Base-by-base conservation (phyloP, 2,329 filamentous ascomycete species). In the Claviceps capensis region DNA sequence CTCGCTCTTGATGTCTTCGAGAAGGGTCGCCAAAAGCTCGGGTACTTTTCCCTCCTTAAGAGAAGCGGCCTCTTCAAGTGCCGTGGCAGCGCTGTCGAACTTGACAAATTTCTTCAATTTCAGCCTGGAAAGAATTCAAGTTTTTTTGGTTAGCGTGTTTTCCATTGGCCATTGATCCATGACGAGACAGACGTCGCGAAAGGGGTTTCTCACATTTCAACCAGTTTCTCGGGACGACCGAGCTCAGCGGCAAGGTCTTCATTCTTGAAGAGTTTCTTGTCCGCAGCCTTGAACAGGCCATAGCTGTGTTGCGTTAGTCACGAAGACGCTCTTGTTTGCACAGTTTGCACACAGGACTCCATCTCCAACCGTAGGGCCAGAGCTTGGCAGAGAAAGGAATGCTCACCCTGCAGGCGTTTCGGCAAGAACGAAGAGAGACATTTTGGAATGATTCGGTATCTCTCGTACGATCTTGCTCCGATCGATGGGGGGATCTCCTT, bases 51-150 rank as follows among this genome's bases (percentile, higher is more conserved):
- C 90, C 65, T 97, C 91, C 59, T 88, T 86, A 56, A 98, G 73
- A 42, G 88, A 81, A 52, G 88, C 83, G 62, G 90, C 88, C 75
- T 98, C 91, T 68, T 95, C 86, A 54, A 98, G 77, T 58, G 93
- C 93, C 58, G 83, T 83, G 57, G 87, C 83, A 57, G 93, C 90
- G 70, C 88, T 95, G 67, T 95, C 88, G 72, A 96, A 98, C 76
- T 97, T 97, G 70, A 87, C 77, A 71, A 98, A 97, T 69, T 91
- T 85, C 79, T 97, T 97, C 67, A 97, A 78, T 74, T 95, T 96
- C 63, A 98, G 74, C 70, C 86, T 91, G 59, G 14, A 50, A n/a
- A 22, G 30, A 7, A 13, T 5, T 14, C 23, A 26, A 26, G 23
- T 26, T 19, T 47, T 38, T 42, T 48, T 23, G 41, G 38, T 54